Base-by-base conservation (phyloP, 2,329 filamentous ascomycete genomes). In the Epichloe baconii region DNA sequence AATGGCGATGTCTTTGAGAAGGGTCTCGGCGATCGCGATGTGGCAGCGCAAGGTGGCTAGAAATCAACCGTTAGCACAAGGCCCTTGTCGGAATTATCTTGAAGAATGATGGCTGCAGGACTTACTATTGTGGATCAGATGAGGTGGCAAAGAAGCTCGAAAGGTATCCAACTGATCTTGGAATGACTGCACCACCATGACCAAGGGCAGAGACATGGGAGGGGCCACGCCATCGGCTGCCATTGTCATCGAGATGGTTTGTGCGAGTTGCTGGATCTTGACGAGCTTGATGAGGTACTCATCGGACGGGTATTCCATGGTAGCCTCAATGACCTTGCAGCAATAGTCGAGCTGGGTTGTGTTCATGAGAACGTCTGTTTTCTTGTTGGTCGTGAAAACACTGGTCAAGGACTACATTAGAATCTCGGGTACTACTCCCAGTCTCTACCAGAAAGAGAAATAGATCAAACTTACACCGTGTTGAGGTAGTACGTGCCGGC, bases 401-500 rank as follows among this genome's bases (percentile, higher is more conserved):
- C 69, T 71, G 44, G 11, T 7, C 8, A 23, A 6, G 8, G 15
- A 31, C 36, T 14, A 3, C n/a, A 7, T 48, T 35, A 48, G 23
- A 31, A 14, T 23, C 5, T 6, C 4, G 8, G 26, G 8, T 31
- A 11, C 10, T 31, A 11, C 8, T 11, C 26, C 8, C 8, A 31
- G 10, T 4, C 26, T 31, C 26, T 11, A 31, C 10, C 14, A 19
- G 12, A 5, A 37, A 31, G n/a, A 44, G 2, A 14, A 14, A 31
- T 49, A 19, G 12, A 34, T 8, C 34, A 1, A 2, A 63, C 71
- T 58, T 53, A 75, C 72, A 73, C 57, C 6, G 73, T 73, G 34
- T 74, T 72, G 4, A 77, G 56, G 50, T 77, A 77, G 52, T 75
- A 78, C 4, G 71, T 72, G 2, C 72, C 74, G 0, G 68, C 67